phyloP scores from a whole-genome alignment of 2,329 filamentous ascomycete genomes.

The Colletotrichum tabaci region DNA sequence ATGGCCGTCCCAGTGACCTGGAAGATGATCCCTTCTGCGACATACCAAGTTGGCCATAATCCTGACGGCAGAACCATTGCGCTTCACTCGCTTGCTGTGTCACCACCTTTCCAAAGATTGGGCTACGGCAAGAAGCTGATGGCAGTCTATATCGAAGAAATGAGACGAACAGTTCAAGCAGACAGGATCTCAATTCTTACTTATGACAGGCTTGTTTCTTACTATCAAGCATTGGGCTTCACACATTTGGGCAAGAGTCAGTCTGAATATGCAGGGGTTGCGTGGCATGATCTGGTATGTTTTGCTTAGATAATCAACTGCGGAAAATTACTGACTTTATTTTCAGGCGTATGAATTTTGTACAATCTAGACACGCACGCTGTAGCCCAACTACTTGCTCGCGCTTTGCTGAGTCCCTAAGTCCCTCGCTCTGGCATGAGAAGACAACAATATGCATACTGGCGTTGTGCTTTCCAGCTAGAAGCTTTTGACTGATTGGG shows the following conservation, averaged over 20 bases:
- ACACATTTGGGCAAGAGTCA: slow-evolving; percentile 50
- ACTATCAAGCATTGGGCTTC: slow-evolving; percentile 51
- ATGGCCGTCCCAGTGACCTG: slow-evolving; percentile 48
- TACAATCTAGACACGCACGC: too few relatives aligned
- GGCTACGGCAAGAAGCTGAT: slow-evolving; percentile 49
- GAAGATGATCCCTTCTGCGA: slow-evolving; percentile 43
- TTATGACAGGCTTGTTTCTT: slow-evolving; percentile 49
- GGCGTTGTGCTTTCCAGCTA: too few relatives aligned
- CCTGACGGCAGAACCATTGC: slow-evolving; percentile 48
- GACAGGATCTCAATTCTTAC: slow-evolving; percentile 51
- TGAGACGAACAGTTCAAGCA: slow-evolving; percentile 40
- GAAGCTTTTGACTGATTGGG: background rate
- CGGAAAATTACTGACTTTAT: background rate
- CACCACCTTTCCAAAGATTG: slow-evolving; percentile 45
- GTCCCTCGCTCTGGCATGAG: too few relatives aligned
- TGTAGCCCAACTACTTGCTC: background rate
- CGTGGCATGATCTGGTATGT: slow-evolving; percentile 51
- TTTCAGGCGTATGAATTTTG: slow-evolving; percentile 16
- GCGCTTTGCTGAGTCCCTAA: background rate
- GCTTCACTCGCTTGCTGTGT: slow-evolving; percentile 49
- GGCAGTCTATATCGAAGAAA: slow-evolving; percentile 44
- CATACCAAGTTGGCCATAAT: slow-evolving; percentile 45
- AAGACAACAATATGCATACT: too few relatives aligned
- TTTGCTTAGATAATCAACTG: background rate
- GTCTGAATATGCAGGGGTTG: slow-evolving; percentile 49